Evolutionary conservation across 306 rosid species (phyloP).

Genomic region (barrel medic (Medicago truncatula)): MtrunA17r5.0-ANR NC_053049.1:31997001-31997500

Average conservation of each 20-base stretch:
- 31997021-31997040: conserved; percentile 94
- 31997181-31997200: not conserved
- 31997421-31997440: conserved; percentile 86
- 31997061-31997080: conserved; percentile 98
- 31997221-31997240: conserved; percentile 72
- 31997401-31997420: conserved; percentile 82
- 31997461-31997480: conserved; percentile 33
- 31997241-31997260: conserved; percentile 91
- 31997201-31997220: conserved; percentile 3
- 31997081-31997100: conserved; percentile 98
- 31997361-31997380: conserved; percentile 70
- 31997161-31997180: not conserved
- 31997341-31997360: conserved; percentile 91
- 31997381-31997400: conserved; percentile 94
- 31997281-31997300: conserved; percentile 97
- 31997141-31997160: conserved; percentile 22
- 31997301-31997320: conserved; percentile 97
- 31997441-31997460: not conserved
- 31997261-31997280: conserved; percentile 99
- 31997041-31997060: conserved; percentile 99
- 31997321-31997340: conserved; percentile 98
- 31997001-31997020: conserved; percentile 77
- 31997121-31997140: conserved; percentile 61
- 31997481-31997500: conserved; percentile 15
- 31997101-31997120: conserved; percentile 97